Percentiles rank a stretch among this genome's conserved stretches.
phyloP scores from a whole-genome alignment of 305 asterid genomes.

The Solanum hybrid region DNA sequence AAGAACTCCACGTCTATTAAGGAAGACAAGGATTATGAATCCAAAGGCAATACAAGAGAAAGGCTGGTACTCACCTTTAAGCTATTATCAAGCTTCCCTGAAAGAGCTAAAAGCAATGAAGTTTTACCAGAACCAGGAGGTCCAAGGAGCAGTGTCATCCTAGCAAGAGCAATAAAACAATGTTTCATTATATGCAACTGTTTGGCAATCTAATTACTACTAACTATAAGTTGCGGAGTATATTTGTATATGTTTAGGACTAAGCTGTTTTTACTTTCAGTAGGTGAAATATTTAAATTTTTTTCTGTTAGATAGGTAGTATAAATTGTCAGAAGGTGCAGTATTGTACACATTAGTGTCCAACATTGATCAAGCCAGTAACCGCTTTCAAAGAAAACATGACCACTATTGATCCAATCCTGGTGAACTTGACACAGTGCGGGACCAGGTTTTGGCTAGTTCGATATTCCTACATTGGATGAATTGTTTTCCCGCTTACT shows the following conservation, averaged over 20 bases:
- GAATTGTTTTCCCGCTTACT: not conserved
- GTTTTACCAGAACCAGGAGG: slow-evolving; percentile 92
- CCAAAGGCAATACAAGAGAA: not conserved
- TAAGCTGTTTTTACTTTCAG: not conserved
- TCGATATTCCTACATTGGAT: not conserved
- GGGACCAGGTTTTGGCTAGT: not conserved
- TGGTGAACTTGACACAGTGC: not conserved
- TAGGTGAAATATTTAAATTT: not conserved
- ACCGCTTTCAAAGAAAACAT: not conserved
- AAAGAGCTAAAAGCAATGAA: slow-evolving; percentile 59
- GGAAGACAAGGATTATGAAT: not conserved
- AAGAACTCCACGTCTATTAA: not conserved
- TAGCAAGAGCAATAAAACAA: slow-evolving; percentile 11
- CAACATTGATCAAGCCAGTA: not conserved
- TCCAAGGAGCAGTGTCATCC: slow-evolving; percentile 82
- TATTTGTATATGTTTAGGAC: not conserved
- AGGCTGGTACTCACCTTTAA: slow-evolving; percentile 43
- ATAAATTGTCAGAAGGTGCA: not conserved
- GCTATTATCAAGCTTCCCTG: slow-evolving; percentile 60
- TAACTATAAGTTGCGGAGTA: not conserved
- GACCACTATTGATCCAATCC: not conserved
- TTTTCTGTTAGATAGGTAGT: not conserved
- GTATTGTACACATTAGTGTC: not conserved
- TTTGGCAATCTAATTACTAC: not conserved
- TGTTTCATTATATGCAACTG: not conserved